Evolutionary conservation across 2,329 filamentous ascomycete genomes (phyloP).

Genomic region (Fulvia fulva): DNA sequence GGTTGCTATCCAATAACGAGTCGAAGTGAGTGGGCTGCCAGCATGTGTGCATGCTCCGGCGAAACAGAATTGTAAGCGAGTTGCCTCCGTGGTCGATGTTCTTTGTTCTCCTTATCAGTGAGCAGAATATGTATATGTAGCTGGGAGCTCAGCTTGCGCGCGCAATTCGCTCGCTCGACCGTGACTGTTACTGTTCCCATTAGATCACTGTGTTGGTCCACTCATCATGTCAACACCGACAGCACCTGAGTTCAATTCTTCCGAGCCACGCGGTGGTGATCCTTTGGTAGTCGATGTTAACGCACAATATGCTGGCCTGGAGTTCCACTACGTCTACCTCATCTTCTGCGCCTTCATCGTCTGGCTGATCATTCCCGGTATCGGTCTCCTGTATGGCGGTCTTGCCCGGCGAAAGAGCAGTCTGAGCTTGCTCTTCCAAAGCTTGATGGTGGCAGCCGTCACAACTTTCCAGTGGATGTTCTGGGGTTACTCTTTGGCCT

Average conservation of each 20-base stretch:
- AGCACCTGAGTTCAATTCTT: slow-evolving; percentile 37
- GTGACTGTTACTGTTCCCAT: background rate
- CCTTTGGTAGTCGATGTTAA: slow-evolving; percentile 53
- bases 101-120: background rate
- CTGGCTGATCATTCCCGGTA: slow-evolving; percentile 64
- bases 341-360: slow-evolving; percentile 58
- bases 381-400: slow-evolving; percentile 62
- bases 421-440: slow-evolving; percentile 60
- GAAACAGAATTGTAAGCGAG: background rate
- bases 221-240: background rate
- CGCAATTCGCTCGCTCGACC: background rate
- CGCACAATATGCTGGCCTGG: slow-evolving; percentile 54
- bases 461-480: slow-evolving; percentile 61
- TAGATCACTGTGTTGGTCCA: background rate
- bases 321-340: slow-evolving; percentile 60
- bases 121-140: background rate
- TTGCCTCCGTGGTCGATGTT: background rate
- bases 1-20: background rate
- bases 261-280: slow-evolving; percentile 53
- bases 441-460: slow-evolving; percentile 55
- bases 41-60: background rate
- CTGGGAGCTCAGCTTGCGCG: background rate
- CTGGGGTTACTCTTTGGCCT: slow-evolving; percentile 61
- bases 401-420: slow-evolving; percentile 61
- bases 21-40: too few species aligned